Base-by-base conservation (phyloP, 1,284 basidiomycete species). In the Moesziomyces antarcticus region DNA sequence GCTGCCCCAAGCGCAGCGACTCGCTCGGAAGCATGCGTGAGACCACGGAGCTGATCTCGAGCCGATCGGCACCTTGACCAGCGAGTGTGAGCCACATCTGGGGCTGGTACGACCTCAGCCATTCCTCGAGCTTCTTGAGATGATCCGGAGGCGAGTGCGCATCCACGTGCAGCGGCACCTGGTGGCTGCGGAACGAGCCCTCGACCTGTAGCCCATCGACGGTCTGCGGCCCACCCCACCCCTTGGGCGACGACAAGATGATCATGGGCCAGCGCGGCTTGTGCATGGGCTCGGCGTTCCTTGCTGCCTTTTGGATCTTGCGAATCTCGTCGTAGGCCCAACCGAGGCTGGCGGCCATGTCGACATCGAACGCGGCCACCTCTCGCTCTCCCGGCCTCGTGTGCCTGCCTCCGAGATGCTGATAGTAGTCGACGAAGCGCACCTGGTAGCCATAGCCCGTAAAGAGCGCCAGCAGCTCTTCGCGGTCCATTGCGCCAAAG, bases 261-360 rank as follows among this genome's bases (percentile, higher is more conserved):
- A 94, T 86, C 79, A 94, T 88, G 5, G 93, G 93, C 92, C 92
- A 94, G 48, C 92, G 88, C 18, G 93, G 92, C 85, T 94, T 94
- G 45, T 89, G 86, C 68, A 93, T 89, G 7, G 92, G 89, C 11
- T 89, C 88, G 1, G 91, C 92, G 11, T 85, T 86, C 42, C 93
- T 88, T 8, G 93, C 93, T 1, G 91, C 91, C 0, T 84, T 83
- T 84, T 96, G 93, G 54, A 94, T 94, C 75, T 88, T 89, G 75
- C 82, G 70, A 41, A 84, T 84, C 59, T 84, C 81, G 35, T 41
- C 42, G 55, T 77, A 78, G 11, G 83, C 82, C 92, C 92, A 94
- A 60, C 92, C 90, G 85, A 95, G 87, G 14, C 91, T 90, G 0
- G 88, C 90, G 3, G 92, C 92, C 78, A 95, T 88, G 79, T 87